A percentile compares a stretch with the other conserved stretches of the same genome.
Evolutionary conservation across 768 basidiomycete species (phyloP).

Genomic region (Melanogaster broomeanus): DNA sequence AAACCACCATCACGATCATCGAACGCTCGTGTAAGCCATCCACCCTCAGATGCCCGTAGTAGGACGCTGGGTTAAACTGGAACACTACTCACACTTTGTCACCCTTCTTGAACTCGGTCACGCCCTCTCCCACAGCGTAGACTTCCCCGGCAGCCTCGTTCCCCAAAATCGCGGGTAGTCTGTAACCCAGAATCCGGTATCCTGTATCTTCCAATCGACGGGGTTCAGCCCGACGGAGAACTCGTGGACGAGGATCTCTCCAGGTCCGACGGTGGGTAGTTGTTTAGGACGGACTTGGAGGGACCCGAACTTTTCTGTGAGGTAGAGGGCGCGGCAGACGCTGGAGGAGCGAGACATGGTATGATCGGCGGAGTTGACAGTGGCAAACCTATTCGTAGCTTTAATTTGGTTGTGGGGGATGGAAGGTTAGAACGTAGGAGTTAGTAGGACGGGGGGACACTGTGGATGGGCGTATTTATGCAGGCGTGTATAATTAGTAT

Average conservation of each 20-base stretch:
- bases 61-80: neutral
- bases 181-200: conserved; percentile 14
- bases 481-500: too few relatives aligned
- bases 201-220: conserved; percentile 32
- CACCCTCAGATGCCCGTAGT: neutral
- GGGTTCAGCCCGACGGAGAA: conserved; percentile 44
- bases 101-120: conserved; percentile 33
- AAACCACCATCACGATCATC: neutral
- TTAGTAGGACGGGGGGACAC: too few relatives aligned
- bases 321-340: neutral
- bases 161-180: conserved; percentile 38
- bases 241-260: conserved; percentile 43
- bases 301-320: neutral
- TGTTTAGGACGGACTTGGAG: conserved; percentile 1
- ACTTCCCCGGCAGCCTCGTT: conserved; percentile 38
- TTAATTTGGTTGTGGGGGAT: too few relatives aligned
- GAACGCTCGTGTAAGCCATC: neutral
- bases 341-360: too few relatives aligned
- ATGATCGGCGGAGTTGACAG: too few relatives aligned
- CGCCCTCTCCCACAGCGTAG: conserved; percentile 35
- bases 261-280: conserved; percentile 36
- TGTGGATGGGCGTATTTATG: too few relatives aligned
- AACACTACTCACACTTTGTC: conserved; percentile 33
- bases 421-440: too few relatives aligned
- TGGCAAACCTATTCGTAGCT: too few relatives aligned